These are phyloP conservation scores for Dysphania ambrosioides DNA, from an alignment of 148 eudicot species.

Conservation along the genomic window DNA sequence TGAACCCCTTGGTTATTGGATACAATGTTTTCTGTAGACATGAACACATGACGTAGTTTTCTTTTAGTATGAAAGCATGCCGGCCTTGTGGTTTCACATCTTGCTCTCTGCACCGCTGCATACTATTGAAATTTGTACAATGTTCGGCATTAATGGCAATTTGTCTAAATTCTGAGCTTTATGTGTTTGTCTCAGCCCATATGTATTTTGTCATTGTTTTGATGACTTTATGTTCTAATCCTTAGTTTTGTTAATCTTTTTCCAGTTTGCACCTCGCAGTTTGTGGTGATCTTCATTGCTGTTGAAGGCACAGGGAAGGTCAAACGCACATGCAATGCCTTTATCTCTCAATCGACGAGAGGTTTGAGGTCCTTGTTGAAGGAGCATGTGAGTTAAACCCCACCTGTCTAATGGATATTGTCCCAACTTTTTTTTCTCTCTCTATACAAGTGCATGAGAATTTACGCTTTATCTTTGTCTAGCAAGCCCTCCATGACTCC, in stretches of 20 bases:
- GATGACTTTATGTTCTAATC: conserved; percentile 19
- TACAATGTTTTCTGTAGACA: not conserved
- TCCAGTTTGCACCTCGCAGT: conserved; percentile 79
- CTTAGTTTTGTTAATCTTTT: conserved; percentile 6
- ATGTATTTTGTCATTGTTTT: not conserved
- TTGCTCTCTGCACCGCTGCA: too few species aligned
- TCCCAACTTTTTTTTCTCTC: not conserved
- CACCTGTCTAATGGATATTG: not conserved
- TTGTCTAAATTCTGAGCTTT: not conserved
- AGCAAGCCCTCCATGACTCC: not conserved
- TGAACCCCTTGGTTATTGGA: not conserved
- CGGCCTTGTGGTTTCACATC: not conserved
- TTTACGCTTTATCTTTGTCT: not conserved
- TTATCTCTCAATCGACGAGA: conserved; percentile 85
- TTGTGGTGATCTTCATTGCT: conserved; percentile 78
- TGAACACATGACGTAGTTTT: not conserved
- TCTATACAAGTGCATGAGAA: not conserved
- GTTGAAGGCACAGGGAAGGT: conserved; percentile 41
- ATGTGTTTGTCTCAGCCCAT: not conserved
- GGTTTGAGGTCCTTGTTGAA: conserved; percentile 74
- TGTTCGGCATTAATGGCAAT: not conserved
- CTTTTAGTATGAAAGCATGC: not conserved
- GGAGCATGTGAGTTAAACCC: conserved; percentile 68
- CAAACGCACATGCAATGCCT: conserved; percentile 64
- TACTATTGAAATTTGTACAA: not conserved